These are phyloP conservation scores for Ophiostoma montium DNA, from an alignment of 2,329 filamentous ascomycete species.

Conservation along the genomic window DNA sequence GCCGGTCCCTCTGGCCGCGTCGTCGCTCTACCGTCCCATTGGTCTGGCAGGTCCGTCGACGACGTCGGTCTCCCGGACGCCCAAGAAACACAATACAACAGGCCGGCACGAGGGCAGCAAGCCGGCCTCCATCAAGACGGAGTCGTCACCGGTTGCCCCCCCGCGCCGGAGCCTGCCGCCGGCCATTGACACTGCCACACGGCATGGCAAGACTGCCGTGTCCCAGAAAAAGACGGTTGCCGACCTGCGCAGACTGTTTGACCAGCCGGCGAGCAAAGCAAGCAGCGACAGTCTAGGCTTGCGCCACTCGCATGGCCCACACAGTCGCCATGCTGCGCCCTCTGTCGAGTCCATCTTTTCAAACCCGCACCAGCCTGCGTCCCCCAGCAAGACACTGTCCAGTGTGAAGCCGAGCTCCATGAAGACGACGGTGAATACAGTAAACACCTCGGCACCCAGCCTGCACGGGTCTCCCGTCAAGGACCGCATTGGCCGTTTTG, in stretches of 20 bases:
- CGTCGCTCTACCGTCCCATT: neutral
- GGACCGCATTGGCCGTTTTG: neutral
- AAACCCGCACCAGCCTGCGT: neutral
- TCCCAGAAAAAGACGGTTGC: neutral
- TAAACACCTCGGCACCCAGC: neutral
- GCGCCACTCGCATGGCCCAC: neutral
- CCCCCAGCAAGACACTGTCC: neutral
- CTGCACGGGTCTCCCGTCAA: neutral
- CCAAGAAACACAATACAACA: neutral
- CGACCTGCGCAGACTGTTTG: slow-evolving; percentile 3
- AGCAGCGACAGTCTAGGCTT: neutral
- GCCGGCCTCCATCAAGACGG: too few relatives aligned
- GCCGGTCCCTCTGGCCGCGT: slow-evolving; percentile 7
- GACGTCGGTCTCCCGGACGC: neutral
- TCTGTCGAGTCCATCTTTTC: too few relatives aligned
- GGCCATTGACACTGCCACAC: too few relatives aligned
- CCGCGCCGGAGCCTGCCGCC: neutral
- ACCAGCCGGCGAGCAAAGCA: neutral
- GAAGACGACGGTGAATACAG: neutral
- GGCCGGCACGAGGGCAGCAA: neutral
- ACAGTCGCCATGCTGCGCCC: neutral
- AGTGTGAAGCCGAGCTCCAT: neutral
- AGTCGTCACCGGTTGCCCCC: neutral
- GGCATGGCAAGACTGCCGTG: too few relatives aligned
- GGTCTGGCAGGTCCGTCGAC: neutral